Evolutionary conservation across 2,329 filamentous ascomycete genomes (phyloP), one percentile per base, ranked within the genome.

Genomic region (Fusarium globosum): DNA sequence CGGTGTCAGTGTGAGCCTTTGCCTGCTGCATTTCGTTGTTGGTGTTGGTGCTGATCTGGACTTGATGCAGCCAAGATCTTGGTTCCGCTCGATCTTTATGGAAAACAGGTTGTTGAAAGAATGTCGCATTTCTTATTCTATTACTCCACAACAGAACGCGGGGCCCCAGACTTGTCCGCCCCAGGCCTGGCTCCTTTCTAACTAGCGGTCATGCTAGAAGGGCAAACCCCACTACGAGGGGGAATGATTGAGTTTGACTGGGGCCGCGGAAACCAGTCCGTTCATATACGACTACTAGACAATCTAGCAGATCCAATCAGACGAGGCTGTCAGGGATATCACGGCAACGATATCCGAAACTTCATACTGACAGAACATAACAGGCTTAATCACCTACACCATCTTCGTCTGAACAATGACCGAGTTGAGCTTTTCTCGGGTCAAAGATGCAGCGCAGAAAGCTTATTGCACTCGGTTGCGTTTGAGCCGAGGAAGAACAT

Each of bases 281-380:
- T 20, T 28, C 2, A 16, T 53, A 23, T 21, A 53, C 13, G 0
- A 1, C n/a, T 0, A 0, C 20, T 0, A 2, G 0, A 28, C 7
- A 6, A 39, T 6, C 9, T 39, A 36, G 12, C 3, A 53, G 23
- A 48, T 38, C 51, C 51, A 53, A 53, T 39, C 33, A 53, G 23
- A 0, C 9, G 35, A 20, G 2, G 3, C 23, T 28, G 6, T 53
- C 51, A 53, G 23, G 51, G 51, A 53, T 53, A 36, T 53, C 49
- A 53, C 49, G 49, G 49, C 49, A 53, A 39, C 18, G 7, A 39
- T 28, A 53, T 53, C 51, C 51, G 51, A 53, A 23, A 6, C 3
- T n/a, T 39, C 6, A 53, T 26, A 13, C 35, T 10, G 28, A 53
- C 21, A 21, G 8, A 39, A 0, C 35, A 26, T 12, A 21, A n/a